Conservation (phyloP, 208 protist genomes). For the Acanthamoeba lenticulata region DNA sequence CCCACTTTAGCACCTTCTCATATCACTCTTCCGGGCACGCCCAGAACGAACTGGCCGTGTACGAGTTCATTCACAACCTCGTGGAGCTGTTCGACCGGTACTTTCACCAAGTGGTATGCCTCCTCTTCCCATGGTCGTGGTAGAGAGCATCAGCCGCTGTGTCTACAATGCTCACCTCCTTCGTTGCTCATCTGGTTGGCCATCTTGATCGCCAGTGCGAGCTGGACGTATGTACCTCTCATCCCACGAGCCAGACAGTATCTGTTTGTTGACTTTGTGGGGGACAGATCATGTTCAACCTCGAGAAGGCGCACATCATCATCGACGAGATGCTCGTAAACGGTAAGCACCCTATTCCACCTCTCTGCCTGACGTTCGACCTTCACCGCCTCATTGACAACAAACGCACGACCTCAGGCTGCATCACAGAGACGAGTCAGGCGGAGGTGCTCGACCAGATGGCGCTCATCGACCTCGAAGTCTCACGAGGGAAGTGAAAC, state of each 20-base stretch:
- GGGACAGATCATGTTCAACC: conserved; percentile 92
- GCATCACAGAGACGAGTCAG: conserved; percentile 92
- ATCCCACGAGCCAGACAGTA: background rate
- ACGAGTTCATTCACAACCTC: conserved; percentile 94
- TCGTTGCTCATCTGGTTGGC: background rate
- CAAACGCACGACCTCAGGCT: background rate
- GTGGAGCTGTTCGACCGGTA: conserved; percentile 93
- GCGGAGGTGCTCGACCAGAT: conserved; percentile 87
- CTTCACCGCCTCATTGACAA: too few relatives aligned
- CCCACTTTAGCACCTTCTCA: background rate
- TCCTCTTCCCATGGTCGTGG: background rate
- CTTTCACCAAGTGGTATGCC: conserved; percentile 83
- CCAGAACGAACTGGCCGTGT: conserved; percentile 92
- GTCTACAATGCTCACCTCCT: background rate
- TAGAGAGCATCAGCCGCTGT: background rate
- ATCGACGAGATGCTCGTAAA: conserved; percentile 93
- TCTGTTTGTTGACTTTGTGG: background rate
- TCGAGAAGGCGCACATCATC: conserved; percentile 94
- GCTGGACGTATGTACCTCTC: conserved; percentile 85
- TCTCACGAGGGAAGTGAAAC: background rate
- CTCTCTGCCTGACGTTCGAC: background rate
- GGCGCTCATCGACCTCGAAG: conserved; percentile 82
- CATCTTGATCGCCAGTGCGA: conserved; percentile 82
- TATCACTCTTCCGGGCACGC: background rate
- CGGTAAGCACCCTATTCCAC: conserved; percentile 73